phyloP scores from a whole-genome alignment of 352 stramenopile species.

The Pythium phragmiticola region DNA sequence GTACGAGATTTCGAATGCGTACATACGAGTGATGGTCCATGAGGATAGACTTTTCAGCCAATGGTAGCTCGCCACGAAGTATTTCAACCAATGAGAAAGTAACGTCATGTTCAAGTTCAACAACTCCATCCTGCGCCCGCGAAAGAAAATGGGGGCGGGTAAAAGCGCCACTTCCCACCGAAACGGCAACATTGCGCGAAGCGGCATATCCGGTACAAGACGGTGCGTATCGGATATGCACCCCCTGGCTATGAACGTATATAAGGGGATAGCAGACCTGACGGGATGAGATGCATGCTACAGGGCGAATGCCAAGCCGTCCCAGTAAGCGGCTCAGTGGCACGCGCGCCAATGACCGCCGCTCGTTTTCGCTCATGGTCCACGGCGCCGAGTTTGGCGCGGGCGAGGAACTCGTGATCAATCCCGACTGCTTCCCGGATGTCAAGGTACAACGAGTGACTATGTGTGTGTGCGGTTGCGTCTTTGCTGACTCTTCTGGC shows the following conservation, averaged over 20 bases:
- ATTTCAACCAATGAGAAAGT: slow-evolving; percentile 10
- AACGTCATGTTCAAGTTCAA: slow-evolving; percentile 11
- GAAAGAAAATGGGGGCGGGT: not conserved
- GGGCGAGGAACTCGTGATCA: slow-evolving; percentile 71
- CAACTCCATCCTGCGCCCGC: not conserved
- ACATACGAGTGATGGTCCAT: slow-evolving; percentile 14
- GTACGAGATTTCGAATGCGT: not conserved
- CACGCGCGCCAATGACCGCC: slow-evolving; percentile 30
- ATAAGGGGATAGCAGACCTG: not conserved
- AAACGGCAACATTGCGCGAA: not conserved
- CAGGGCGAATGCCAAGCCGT: slow-evolving; percentile 10
- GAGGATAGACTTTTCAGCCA: not conserved
- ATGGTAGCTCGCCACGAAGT: not conserved
- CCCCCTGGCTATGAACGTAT: not conserved
- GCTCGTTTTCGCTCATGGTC: slow-evolving; percentile 61
- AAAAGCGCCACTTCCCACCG: not conserved
- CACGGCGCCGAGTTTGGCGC: slow-evolving; percentile 68
- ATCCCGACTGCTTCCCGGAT: slow-evolving; percentile 70
- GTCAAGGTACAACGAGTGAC: slow-evolving; percentile 28
- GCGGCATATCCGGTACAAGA: not conserved
- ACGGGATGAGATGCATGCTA: not conserved
- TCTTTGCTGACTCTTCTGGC: not conserved
- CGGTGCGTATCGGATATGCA: not conserved
- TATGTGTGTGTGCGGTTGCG: not conserved
- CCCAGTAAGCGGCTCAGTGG: slow-evolving; percentile 34